Percentiles rank a stretch among this genome's conserved stretches.
These are phyloP conservation scores for Sisymbrium altissimum DNA, from an alignment of 345 rosid species.

Conservation along the genomic window DNA sequence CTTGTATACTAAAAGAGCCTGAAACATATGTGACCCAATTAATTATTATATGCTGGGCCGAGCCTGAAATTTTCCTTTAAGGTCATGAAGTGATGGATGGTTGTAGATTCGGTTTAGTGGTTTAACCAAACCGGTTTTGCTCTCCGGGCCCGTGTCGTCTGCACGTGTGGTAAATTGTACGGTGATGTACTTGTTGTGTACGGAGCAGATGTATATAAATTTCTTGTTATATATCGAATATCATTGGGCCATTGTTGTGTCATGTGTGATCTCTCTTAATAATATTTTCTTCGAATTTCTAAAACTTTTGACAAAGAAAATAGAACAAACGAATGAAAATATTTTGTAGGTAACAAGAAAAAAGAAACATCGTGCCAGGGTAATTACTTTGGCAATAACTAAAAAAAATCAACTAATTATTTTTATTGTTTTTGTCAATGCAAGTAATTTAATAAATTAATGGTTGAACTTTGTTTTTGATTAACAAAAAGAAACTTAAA, in stretches of 20 bases:
- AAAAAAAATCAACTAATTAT: background rate
- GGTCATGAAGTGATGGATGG: background rate
- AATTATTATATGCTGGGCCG: background rate
- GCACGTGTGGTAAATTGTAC: background rate
- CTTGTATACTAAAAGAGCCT: background rate
- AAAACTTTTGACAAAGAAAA: background rate
- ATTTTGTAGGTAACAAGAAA: background rate
- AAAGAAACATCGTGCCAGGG: background rate
- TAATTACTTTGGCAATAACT: background rate
- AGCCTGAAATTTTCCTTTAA: background rate
- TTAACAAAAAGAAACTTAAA: conserved; percentile 4
- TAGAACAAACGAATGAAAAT: background rate
- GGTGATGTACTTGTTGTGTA: background rate
- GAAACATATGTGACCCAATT: background rate
- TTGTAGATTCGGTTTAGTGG: background rate
- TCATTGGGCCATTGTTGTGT: background rate
- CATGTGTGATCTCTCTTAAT: background rate
- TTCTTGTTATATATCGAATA: no score
- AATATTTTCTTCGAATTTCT: no score
- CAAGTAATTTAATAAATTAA: background rate
- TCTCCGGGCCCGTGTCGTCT: background rate
- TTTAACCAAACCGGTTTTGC: background rate
- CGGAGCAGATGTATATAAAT: background rate
- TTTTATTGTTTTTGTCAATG: background rate
- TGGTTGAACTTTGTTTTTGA: background rate